phyloP scores from a whole-genome alignment of 2,329 filamentous ascomycete genomes.

The Fusarium sp. region DNA sequence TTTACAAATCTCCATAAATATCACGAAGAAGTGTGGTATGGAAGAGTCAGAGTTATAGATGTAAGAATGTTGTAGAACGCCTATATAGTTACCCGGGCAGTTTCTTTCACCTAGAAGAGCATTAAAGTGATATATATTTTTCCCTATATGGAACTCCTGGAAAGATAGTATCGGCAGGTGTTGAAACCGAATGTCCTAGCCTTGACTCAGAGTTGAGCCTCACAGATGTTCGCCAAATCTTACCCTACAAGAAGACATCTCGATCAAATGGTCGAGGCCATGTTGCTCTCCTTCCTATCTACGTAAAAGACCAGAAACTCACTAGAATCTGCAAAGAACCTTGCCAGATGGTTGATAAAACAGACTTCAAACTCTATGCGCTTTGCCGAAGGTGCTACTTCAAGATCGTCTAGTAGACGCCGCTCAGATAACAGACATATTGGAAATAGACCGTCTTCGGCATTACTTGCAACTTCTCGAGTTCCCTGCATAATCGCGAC shows the following conservation, averaged over 20 bases:
- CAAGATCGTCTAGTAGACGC: background rate
- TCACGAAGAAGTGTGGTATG: too few species aligned
- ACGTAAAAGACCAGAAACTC: conserved; percentile 14
- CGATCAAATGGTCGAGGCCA: background rate
- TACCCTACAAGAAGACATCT: background rate
- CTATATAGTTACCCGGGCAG: too few species aligned
- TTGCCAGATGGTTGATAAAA: background rate
- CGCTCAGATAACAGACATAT: conserved; percentile 5
- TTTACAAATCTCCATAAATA: too few species aligned
- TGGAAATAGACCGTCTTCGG: conserved; percentile 12
- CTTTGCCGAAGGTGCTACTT: background rate
- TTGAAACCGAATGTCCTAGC: too few species aligned
- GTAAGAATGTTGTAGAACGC: too few species aligned
- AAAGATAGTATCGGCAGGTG: too few species aligned
- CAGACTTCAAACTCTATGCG: background rate
- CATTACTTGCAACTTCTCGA: conserved; percentile 1
- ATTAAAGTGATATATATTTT: too few species aligned
- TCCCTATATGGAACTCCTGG: too few species aligned
- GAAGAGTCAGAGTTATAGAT: too few species aligned
- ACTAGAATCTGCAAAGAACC: conserved; percentile 20
- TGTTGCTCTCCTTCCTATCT: conserved; percentile 21
- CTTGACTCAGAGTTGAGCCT: background rate
- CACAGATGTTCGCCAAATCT: background rate
- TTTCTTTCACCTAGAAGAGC: too few species aligned
- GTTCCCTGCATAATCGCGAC: conserved; percentile 11